These are phyloP conservation scores for Ophiostoma ulmi DNA, from an alignment of 2,329 filamentous ascomycete genomes.

Conservation along the genomic window DNA sequence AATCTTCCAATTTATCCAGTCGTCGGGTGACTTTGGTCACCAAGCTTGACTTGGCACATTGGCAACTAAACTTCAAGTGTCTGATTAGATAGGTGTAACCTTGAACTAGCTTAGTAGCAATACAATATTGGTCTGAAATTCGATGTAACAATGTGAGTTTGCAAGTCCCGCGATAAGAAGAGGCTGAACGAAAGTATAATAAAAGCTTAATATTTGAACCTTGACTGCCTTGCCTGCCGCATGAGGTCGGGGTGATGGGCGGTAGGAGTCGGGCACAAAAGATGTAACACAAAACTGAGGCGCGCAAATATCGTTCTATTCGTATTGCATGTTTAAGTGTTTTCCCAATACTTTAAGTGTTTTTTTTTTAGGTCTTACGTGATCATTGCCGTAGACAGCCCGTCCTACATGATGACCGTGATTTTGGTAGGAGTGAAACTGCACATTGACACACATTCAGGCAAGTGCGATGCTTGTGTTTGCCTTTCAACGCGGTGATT, in stretches of 20 bases:
- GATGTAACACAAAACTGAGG: neutral
- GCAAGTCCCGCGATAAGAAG: neutral
- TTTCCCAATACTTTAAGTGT: neutral
- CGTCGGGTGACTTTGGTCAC: neutral
- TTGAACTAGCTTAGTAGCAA: neutral
- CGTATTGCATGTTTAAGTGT: neutral
- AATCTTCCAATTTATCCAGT: neutral
- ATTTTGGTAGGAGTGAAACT: neutral
- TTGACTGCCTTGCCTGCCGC: neutral
- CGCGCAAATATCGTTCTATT: neutral
- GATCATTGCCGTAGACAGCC: neutral
- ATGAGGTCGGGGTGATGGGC: neutral
- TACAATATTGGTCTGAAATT: neutral
- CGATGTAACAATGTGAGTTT: neutral
- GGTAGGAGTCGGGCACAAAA: neutral
- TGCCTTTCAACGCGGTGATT: neutral
- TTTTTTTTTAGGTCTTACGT: neutral
- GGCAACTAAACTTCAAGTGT: neutral
- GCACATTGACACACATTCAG: neutral
- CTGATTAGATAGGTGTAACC: neutral
- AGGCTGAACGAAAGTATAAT: neutral
- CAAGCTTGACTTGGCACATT: neutral
- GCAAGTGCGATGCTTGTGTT: neutral
- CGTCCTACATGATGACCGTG: neutral
- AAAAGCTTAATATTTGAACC: neutral